Percentiles rank a stretch among this genome's conserved stretches.
These are phyloP conservation scores for Stagonosporopsis rhizophila DNA, from an alignment of 2,329 filamentous ascomycete genomes.

Conservation along the genomic window DNA sequence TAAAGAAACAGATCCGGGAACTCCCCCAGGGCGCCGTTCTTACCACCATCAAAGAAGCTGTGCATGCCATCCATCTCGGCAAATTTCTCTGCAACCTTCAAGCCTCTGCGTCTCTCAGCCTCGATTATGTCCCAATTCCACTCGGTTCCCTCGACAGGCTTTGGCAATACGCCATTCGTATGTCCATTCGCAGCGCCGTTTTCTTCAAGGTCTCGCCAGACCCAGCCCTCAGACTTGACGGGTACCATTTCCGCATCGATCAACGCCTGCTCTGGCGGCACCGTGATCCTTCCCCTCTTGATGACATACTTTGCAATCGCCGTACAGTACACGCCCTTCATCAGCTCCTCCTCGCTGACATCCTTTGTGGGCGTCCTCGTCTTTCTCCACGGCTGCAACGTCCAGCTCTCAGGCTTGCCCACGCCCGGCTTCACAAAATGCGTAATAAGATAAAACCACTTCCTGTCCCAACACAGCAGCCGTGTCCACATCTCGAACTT, in stretches of 20 bases:
- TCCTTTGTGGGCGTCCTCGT: conserved; percentile 17
- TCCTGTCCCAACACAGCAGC: conserved; percentile 57
- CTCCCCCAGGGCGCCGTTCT: conserved; percentile 53
- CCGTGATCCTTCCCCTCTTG: conserved; percentile 71
- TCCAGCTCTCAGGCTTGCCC: conserved; percentile 51
- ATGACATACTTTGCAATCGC: conserved; percentile 59
- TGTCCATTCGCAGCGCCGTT: conserved; percentile 20
- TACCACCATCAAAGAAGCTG: conserved; percentile 57
- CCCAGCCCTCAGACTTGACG: conserved; percentile 67
- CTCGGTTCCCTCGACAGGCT: conserved; percentile 47
- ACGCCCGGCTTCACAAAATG: conserved; percentile 57
- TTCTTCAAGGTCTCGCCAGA: conserved; percentile 24
- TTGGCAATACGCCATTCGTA: conserved; percentile 30
- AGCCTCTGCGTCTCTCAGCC: conserved; percentile 61
- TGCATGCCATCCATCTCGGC: conserved; percentile 61
- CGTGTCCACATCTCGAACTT: conserved; percentile 58
- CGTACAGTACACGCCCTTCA: conserved; percentile 57
- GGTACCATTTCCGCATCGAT: conserved; percentile 77
- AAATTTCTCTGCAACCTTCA: conserved; percentile 64
- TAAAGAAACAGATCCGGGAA: conserved; percentile 49
- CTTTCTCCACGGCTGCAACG: conserved; percentile 55
- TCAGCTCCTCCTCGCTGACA: conserved; percentile 44
- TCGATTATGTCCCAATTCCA: conserved; percentile 70
- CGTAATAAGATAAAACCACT: conserved; percentile 59
- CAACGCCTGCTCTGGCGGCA: conserved; percentile 80